Evolutionary conservation across 495 filamentous ascomycete species (phyloP).

Genomic region (Bombardia bombarda): DNA sequence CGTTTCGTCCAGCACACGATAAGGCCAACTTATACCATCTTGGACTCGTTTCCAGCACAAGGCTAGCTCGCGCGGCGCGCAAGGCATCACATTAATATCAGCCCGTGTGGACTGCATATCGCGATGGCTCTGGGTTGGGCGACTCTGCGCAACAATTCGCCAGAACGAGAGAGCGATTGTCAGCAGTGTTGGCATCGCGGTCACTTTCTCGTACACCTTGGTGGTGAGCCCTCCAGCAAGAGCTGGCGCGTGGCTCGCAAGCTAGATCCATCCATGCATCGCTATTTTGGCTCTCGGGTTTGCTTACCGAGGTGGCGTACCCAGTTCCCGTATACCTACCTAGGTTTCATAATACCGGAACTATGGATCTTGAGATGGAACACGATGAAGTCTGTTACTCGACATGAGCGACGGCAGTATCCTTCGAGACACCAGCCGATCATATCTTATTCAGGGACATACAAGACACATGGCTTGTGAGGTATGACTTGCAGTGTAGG

Average conservation of each 20-base stretch:
- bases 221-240: neutral
- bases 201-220: neutral
- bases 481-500: too few species aligned
- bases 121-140: conserved; percentile 4
- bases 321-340: too few species aligned
- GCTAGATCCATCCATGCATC: conserved; percentile 3
- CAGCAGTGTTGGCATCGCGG: neutral
- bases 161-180: neutral
- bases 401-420: too few species aligned
- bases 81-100: conserved; percentile 23
- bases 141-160: conserved; percentile 9
- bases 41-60: conserved; percentile 3
- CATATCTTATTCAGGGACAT: too few species aligned
- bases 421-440: too few species aligned
- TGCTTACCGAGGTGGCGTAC: too few species aligned
- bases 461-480: too few species aligned
- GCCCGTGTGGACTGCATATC: conserved; percentile 19
- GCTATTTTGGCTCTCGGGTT: conserved; percentile 6
- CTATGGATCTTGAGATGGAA: too few species aligned
- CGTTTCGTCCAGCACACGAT: conserved; percentile 10
- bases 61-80: conserved; percentile 6
- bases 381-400: too few species aligned
- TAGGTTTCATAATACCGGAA: too few species aligned
- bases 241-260: neutral
- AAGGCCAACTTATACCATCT: conserved; percentile 4